Base-by-base conservation (phyloP, 257 asterid genomes). In the Sherardia arvensis region DNA sequence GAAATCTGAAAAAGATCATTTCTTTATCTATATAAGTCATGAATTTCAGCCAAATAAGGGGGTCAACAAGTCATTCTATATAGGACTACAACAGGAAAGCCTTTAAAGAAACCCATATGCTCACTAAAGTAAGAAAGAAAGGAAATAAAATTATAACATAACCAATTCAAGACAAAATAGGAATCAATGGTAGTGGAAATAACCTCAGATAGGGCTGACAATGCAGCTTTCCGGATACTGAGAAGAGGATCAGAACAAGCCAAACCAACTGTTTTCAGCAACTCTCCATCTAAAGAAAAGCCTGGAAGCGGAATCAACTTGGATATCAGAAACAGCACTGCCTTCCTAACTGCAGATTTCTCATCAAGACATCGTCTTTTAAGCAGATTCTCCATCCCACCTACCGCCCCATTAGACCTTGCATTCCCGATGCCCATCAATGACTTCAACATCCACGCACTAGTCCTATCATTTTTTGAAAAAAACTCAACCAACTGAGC, bases 181-280 rank as follows among this genome's bases (percentile, higher is more conserved):
- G 66, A 21, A 48, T 51, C 20, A 55, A 59, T 64, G 66, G 54
- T 53, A 72, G 72, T 57, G 62, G 58, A 64, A n/a, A 66, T 72
- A 72, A 92, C 99, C 99, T 92, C 99, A 21, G 99, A 89, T 38
- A 92, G 74, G 64, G 99, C 94, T 21, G 87, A 77, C 29, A 85
- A 64, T 55, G 96, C 99, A 53, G 80, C 94, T 83, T 89, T 92
- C 73, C 99, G 80, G 36, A 89, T 92, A 81, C 99, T 92, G 78
- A 92, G 88, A 73, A 92, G 96, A 62, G 97, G 96, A 78, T 92
- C 97, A 22, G 95, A 85, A 76, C 99, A 92, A 67, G 95, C 86
- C 80, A 89, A 76, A 80, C 97, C 93, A 57, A 89, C 84, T 62
- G 85, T 84, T 74, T 80, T 87, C 62, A 92, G 78, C 76, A 89